Evolutionary conservation across 768 basidiomycete genomes (phyloP), one percentile per base, ranked within the genome.

Genomic region (Lyophyllum atratum): DNA sequence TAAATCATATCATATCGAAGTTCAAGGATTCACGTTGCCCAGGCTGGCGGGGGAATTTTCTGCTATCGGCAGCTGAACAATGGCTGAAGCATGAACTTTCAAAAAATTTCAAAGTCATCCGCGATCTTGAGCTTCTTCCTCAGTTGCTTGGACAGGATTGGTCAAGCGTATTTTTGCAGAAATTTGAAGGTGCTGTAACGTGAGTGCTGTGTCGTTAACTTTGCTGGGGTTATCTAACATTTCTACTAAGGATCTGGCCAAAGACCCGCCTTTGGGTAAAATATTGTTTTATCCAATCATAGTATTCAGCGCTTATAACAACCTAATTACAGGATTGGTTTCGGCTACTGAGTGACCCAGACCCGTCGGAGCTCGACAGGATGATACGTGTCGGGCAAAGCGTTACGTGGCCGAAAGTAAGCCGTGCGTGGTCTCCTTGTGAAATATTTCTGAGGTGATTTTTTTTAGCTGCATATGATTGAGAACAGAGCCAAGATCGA

Each of bases 71-170:
- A 1, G 89, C 90, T 3, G 95, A 98, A 70, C 95, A 96, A 63
- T 95, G 92, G 85, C 79, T 97, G 58, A 98, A 98, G 70, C 84
- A 97, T 42, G 96, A 98, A 68, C 76, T 99, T 12, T 92, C 93
- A 4, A 98, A 98, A 79, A 97, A 98, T 68, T 95, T 96, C 81
- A 94, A 92, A 75, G 92, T 98, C 49, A 99, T 99, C 56, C 89
- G 97, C 40, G 97, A 98, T 69, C 81, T 99, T 1, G 97, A 99
- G 68, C 82, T 99, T 21, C 79, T 98, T 53, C 97, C 97, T n/a
- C 89, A 93, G 56, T 65, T 98, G 2, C 77, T 96, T 5, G 95
- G 95, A 2, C 93, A 82, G 68, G 96, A 99, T 70, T 98, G 96
- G 96, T 93, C 92, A 0, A 90, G 90, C 60, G 93, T 98, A 11